phyloP scores from a whole-genome alignment of 495 filamentous ascomycete genomes.

The Penicillium daleae region DNA sequence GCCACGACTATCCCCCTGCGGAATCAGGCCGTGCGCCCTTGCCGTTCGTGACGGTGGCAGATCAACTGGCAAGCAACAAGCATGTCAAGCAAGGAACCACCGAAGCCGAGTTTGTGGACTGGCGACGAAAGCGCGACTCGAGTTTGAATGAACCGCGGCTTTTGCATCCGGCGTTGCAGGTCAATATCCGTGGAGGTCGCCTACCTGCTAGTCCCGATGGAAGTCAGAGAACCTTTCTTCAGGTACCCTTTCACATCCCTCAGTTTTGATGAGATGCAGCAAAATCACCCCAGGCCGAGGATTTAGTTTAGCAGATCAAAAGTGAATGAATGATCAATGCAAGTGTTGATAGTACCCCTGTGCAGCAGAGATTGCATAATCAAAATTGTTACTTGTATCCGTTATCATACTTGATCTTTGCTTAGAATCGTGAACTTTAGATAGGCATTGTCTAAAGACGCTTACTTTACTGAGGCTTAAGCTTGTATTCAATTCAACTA shows the following conservation, averaged over 20 bases:
- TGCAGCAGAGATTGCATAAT: too few species aligned
- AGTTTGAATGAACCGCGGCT: background rate
- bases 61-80: background rate
- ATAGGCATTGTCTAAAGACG: too few species aligned
- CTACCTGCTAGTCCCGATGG: background rate
- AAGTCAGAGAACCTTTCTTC: background rate
- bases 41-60: background rate
- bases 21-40: background rate
- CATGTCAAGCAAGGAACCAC: background rate
- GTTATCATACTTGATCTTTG: too few species aligned
- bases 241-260: background rate
- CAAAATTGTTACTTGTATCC: too few species aligned
- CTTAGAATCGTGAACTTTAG: too few species aligned
- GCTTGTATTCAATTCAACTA: background rate
- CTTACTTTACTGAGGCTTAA: too few species aligned
- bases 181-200: background rate
- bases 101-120: background rate
- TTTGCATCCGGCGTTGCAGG: constrained; percentile 2
- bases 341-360: too few species aligned
- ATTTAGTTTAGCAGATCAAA: background rate
- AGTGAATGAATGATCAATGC: too few species aligned
- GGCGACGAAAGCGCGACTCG: background rate
- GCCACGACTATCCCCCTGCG: background rate
- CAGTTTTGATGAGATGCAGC: background rate
- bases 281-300: background rate